Percentiles rank a stretch among this genome's conserved stretches.
Evolutionary conservation across 2,329 filamentous ascomycete species (phyloP).

Genomic region (Fusarium drepaniforme): DNA sequence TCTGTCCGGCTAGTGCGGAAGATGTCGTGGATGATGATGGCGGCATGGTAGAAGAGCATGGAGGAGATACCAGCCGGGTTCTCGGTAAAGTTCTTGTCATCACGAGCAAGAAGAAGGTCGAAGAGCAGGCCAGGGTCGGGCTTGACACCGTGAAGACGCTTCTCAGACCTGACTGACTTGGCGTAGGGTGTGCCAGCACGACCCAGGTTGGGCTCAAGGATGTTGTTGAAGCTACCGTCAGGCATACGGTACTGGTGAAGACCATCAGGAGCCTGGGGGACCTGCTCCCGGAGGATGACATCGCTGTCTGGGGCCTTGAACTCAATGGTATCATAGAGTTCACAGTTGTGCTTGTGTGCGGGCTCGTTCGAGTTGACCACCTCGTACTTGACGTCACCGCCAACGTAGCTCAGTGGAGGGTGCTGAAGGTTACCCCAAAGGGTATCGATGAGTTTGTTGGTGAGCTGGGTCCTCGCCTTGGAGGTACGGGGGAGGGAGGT

Average conservation of each 20-base stretch:
- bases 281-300: constrained; percentile 50
- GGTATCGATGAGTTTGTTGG: constrained; percentile 62
- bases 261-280: constrained; percentile 53
- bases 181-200: constrained; percentile 76
- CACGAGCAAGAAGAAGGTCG: constrained; percentile 74
- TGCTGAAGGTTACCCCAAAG: constrained; percentile 68
- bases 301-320: constrained; percentile 55
- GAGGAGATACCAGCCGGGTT: constrained; percentile 81
- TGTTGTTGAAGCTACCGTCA: constrained; percentile 64
- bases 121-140: constrained; percentile 77
- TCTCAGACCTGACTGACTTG: constrained; percentile 70
- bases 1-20: constrained; percentile 66
- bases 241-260: constrained; percentile 51
- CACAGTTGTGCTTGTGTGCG: constrained; percentile 49
- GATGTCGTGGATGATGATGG: constrained; percentile 63
- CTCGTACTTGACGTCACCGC: constrained; percentile 56
- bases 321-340: constrained; percentile 51
- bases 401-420: constrained; percentile 61
- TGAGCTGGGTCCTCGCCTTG: constrained; percentile 52
- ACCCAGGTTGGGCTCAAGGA: constrained; percentile 72
- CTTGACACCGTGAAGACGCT: constrained; percentile 68
- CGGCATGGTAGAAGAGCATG: constrained; percentile 80
- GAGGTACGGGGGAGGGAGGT: constrained; percentile 52
- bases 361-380: constrained; percentile 46
- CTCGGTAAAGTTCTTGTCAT: constrained; percentile 62